Conservation (phyloP, 495 filamentous ascomycete species). For the Parachaetomium inaequale region DNA sequence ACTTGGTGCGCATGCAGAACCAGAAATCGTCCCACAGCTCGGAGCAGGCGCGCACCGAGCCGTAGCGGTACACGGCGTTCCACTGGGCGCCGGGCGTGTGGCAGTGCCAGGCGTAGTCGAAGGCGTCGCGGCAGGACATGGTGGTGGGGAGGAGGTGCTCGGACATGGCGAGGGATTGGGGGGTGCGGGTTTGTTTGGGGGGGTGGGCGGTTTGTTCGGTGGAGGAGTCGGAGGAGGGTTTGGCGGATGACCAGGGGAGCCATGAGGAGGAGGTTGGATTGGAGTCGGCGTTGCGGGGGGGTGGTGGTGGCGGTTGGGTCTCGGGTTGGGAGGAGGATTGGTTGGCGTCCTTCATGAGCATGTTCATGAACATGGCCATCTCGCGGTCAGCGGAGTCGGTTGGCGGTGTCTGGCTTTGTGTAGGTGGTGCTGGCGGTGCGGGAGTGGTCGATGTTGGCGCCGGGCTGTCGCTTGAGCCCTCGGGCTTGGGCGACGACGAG, state of each 20-base stretch:
- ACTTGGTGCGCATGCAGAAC: conserved; percentile 88
- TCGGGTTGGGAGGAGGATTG: conserved; percentile 2
- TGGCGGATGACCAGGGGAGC: conserved; percentile 20
- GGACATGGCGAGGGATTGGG: conserved; percentile 35
- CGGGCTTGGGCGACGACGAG: conserved; percentile 22
- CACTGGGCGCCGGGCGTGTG: conserved; percentile 88
- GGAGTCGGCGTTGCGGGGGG: not conserved
- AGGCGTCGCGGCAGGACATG: conserved; percentile 85
- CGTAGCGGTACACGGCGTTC: conserved; percentile 75
- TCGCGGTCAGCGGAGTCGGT: conserved; percentile 35
- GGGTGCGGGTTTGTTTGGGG: conserved; percentile 22
- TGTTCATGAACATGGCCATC: conserved; percentile 40
- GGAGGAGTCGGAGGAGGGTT: not conserved
- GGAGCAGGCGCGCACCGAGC: conserved; percentile 64
- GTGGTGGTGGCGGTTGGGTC: not conserved
- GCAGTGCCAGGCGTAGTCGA: conserved; percentile 95
- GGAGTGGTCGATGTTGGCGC: conserved; percentile 19
- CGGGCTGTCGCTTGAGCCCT: conserved; percentile 14
- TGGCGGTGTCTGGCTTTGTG: conserved; percentile 13
- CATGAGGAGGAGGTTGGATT: conserved; percentile 17
- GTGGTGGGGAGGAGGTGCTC: conserved; percentile 67
- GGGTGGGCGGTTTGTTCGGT: conserved; percentile 3
- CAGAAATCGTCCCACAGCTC: conserved; percentile 88
- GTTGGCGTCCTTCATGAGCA: conserved; percentile 34
- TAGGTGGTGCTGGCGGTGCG: not conserved